phyloP scores from a whole-genome alignment of 768 basidiomycete species.

The Suillus sp. region DNA sequence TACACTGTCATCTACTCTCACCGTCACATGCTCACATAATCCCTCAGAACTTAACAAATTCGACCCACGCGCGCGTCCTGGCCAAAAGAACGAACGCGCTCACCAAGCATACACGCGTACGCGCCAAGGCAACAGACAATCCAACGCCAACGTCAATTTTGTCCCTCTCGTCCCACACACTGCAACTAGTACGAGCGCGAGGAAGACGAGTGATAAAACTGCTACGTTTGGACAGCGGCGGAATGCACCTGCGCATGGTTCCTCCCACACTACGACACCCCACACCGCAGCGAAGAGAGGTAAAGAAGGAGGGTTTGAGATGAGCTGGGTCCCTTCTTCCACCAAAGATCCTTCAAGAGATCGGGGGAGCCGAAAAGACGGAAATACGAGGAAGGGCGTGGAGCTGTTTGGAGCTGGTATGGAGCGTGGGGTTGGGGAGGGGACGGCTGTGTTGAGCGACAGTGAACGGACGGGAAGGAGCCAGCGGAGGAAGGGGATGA shows the following conservation, averaged over 20 bases:
- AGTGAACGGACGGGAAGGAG: slow-evolving; percentile 78
- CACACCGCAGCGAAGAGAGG: slow-evolving; percentile 22
- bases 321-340: slow-evolving; percentile 71
- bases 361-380: slow-evolving; percentile 25
- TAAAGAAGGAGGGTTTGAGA: slow-evolving; percentile 75
- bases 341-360: slow-evolving; percentile 30
- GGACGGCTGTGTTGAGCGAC: slow-evolving; percentile 52
- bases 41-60: slow-evolving; percentile 51
- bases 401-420: slow-evolving; percentile 87
- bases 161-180: slow-evolving; percentile 62
- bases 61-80: slow-evolving; percentile 57
- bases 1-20: slow-evolving; percentile 15
- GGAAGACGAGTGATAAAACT: slow-evolving; percentile 44
- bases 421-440: slow-evolving; percentile 72
- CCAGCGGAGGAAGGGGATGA: slow-evolving; percentile 71
- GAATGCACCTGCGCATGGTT: slow-evolving; percentile 31
- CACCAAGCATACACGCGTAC: slow-evolving; percentile 48
- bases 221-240: slow-evolving; percentile 72
- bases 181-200: slow-evolving; percentile 22
- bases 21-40: not conserved
- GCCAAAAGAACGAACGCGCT: slow-evolving; percentile 48
- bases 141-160: slow-evolving; percentile 55
- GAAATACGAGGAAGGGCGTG: slow-evolving; percentile 52
- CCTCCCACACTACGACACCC: slow-evolving; percentile 22
- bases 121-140: slow-evolving; percentile 42